Evolutionary conservation across 2,329 filamentous ascomycete genomes (phyloP), one percentile per base, ranked within the genome.

Genomic region (Cladosporium sp.): DNA sequence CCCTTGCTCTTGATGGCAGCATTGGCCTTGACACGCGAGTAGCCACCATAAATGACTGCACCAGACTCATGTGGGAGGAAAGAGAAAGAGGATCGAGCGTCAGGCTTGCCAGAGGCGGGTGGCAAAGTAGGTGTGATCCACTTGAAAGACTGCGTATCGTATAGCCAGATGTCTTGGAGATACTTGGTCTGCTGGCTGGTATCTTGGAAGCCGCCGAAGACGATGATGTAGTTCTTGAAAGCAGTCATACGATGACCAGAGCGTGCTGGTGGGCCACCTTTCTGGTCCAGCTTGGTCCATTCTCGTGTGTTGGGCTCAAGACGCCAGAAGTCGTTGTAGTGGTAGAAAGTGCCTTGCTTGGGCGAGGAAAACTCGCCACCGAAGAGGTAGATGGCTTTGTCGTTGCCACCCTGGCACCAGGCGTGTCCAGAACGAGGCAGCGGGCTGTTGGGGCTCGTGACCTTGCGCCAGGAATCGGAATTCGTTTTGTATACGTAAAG

Each of bases 321-420:
- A 50, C 88, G 83, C 93, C 94, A 99, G 72, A 99, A 97, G 75
- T 97, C 94, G 68, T 96, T 96, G 77, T 99, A 99, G 74, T 99
- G 94, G 73, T 99, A 97, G 69, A 99, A 99, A 0, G 93, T 97
- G 3, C 94, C 94, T 74, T 97, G 94, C 71, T 97, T 97, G 2
- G 94, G 94, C 25, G 88, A 93, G 58, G 90, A 95, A 73, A 99
- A 99, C 75, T 99, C 94, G 60, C 93, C 94, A 62, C 94, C 94
- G 69, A 97, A 97, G 15, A 99, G 77, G 72, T 96, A 99, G 53
- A 97, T 83, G 34, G 89, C 86, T 61, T 88, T 89, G 15, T 87
- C 83, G 73, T 97, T 96, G 48, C 89, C 90, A 58, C 90, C 91
- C 58, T 91, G 84, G 67, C 90, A 95, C 91, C 92, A 97, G 15